Conservation (phyloP, 148 eudicot species). For the Beta vulgaris region DNA sequence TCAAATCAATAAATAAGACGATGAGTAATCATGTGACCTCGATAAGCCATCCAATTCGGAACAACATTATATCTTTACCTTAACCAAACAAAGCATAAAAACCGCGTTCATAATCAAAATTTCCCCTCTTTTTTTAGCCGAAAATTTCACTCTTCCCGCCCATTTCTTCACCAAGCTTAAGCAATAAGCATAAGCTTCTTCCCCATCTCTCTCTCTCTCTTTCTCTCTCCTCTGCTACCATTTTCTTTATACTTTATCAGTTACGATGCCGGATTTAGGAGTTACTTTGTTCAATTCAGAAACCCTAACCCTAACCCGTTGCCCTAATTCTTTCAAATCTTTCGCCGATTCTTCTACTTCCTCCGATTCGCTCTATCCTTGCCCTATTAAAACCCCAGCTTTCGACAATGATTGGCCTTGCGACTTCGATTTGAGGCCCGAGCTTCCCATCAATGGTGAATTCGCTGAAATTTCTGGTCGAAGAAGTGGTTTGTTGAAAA, state of each 20-base stretch:
- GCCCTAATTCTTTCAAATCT: conserved; percentile 20
- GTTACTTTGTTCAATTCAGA: conserved; percentile 23
- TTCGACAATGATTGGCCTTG: conserved; percentile 10
- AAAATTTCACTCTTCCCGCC: conserved; percentile 34
- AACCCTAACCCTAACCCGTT: conserved; percentile 28
- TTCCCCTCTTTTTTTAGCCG: not conserved
- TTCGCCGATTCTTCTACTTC: conserved; percentile 13
- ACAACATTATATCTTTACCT: too few relatives aligned
- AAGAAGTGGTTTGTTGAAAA: conserved; percentile 14
- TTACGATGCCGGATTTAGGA: conserved; percentile 45
- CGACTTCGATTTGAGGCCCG: conserved; percentile 13
- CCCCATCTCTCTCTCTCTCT: conserved; percentile 10
- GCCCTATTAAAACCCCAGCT: conserved; percentile 37
- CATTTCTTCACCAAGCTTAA: conserved; percentile 6
- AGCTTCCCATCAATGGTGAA: conserved; percentile 12
- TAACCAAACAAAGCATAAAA: too few relatives aligned
- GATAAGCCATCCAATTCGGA: too few relatives aligned
- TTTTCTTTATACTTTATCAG: too few relatives aligned
- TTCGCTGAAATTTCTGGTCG: conserved; percentile 2
- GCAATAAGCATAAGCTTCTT: too few relatives aligned
- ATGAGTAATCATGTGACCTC: too few relatives aligned
- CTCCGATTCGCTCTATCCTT: conserved; percentile 17
- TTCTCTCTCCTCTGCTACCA: not conserved
- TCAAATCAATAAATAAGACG: too few relatives aligned
- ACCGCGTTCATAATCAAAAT: not conserved